Evolutionary conservation across 495 filamentous ascomycete species (phyloP), one percentile per base, ranked within the genome.

Genomic region (Hypoxylon fragiforme): DNA sequence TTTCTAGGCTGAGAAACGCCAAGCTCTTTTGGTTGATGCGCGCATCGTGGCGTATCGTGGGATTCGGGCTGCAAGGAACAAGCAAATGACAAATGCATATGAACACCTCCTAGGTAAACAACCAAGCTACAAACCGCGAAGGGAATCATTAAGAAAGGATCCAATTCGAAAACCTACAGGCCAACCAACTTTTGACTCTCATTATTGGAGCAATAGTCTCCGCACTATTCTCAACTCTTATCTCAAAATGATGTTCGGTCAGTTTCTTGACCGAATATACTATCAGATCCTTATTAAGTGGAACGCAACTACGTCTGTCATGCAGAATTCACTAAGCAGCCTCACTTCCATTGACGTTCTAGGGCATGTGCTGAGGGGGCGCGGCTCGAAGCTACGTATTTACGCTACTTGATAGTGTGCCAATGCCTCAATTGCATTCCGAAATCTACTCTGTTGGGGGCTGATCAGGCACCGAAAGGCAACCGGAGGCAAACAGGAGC

Each of bases 281-380:
- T 14, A 31, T 60, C 21, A 59, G 55, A 55, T 60, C 49, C 50
- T 26, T 61, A 47, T 43, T 43, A 43, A 50, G 57, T 52, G 57
- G 57, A 40, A 54, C 45, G 28, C 39, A 45, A 35, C 48, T 30
- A 32, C 24, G 26, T n/a, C 49, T 45, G 39, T 54, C 26, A 36
- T 55, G 50, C 50, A 60, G 40, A 60, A 37, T 20, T 28, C 45
- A 31, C 36, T 61, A 22, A 55, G 31, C 47, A 61, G 57, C 57
- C 57, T 61, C 57, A 55, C 51, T 54, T 54, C 44, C n/a, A 35
- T 26, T 43, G 43, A 49, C 21, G 19, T 36, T 37, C 37, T 5
- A 13, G 12, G 24, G 20, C 44, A 44, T 47, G 51, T 36, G 15
- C 28, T 12, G 32, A 3, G 51, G 51, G 37, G 57, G 57, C 57